These are phyloP conservation scores for Parmelia sp. DNA, from an alignment of 495 filamentous ascomycete genomes.

Conservation along the genomic window DNA sequence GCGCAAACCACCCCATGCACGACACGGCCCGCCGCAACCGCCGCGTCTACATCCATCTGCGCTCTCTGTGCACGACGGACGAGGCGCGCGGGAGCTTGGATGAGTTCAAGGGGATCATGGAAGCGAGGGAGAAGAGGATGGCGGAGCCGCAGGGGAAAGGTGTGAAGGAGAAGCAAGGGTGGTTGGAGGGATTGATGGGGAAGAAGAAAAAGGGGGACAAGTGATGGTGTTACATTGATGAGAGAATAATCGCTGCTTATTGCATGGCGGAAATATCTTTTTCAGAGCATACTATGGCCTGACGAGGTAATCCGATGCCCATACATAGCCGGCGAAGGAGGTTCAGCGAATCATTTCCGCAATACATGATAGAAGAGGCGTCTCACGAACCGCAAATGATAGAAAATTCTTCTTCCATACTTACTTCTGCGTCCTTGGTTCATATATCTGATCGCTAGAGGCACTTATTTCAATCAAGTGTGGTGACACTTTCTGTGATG, in stretches of 20 bases:
- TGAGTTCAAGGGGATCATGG: slow-evolving; percentile 22
- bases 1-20: slow-evolving; percentile 22
- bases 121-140: slow-evolving; percentile 21
- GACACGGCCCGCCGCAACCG: slow-evolving; percentile 39
- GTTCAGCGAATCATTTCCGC: background rate
- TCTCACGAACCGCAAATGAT: background rate
- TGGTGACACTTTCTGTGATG: too few relatives aligned
- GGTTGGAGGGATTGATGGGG: slow-evolving; percentile 20
- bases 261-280: background rate
- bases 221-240: background rate
- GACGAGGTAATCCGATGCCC: background rate
- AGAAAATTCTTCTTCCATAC: background rate
- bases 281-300: background rate
- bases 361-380: background rate
- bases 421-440: background rate
- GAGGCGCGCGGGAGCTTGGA: slow-evolving; percentile 44
- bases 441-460: background rate
- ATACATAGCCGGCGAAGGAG: background rate
- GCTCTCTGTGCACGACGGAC: slow-evolving; percentile 41
- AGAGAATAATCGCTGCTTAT: background rate
- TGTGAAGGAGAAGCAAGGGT: slow-evolving; percentile 21
- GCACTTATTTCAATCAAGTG: background rate
- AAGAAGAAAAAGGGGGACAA: slow-evolving; percentile 19
- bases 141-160: background rate
- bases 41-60: slow-evolving; percentile 45